Conservation (phyloP, 2,329 filamentous ascomycete genomes). For the Scedosporium apiospermum region DNA sequence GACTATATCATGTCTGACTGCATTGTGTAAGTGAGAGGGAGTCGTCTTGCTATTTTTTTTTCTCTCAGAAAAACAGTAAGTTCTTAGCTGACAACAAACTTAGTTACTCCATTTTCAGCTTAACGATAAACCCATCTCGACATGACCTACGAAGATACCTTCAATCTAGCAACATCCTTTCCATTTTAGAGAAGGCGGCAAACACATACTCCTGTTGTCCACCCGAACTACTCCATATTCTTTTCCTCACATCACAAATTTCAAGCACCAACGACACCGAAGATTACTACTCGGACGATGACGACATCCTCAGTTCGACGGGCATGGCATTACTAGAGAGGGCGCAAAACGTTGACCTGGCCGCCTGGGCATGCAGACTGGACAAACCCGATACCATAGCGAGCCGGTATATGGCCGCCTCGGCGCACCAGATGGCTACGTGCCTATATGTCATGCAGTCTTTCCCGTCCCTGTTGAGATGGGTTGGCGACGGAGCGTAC, state of each 20-base stretch:
- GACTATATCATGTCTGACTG: conserved; percentile 39
- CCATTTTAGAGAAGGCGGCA: conserved; percentile 27
- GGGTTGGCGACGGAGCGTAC: conserved; percentile 12
- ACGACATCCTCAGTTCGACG: conserved; percentile 18
- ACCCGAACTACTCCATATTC: conserved; percentile 31
- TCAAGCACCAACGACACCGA: conserved; percentile 17
- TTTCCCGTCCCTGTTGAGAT: conserved; percentile 14
- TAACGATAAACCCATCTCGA: background rate
- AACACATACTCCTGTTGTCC: conserved; percentile 39
- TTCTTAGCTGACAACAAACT: too few species aligned
- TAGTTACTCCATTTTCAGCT: background rate
- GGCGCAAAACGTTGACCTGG: conserved; percentile 29
- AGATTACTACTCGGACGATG: conserved; percentile 17
- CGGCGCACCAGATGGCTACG: conserved; percentile 31
- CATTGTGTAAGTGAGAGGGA: conserved; percentile 26
- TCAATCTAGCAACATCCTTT: conserved; percentile 24
- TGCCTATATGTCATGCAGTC: conserved; percentile 37
- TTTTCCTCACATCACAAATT: conserved; percentile 31
- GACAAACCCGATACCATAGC: conserved; percentile 22
- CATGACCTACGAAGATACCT: conserved; percentile 17
- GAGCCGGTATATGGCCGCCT: conserved; percentile 29
- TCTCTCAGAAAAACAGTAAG: too few species aligned
- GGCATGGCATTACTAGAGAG: conserved; percentile 24
- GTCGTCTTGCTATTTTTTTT: background rate
- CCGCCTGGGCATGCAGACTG: conserved; percentile 28